Evolutionary conservation across 345 rosid genomes (phyloP).

Genomic region (Physaria fendleri): DNA sequence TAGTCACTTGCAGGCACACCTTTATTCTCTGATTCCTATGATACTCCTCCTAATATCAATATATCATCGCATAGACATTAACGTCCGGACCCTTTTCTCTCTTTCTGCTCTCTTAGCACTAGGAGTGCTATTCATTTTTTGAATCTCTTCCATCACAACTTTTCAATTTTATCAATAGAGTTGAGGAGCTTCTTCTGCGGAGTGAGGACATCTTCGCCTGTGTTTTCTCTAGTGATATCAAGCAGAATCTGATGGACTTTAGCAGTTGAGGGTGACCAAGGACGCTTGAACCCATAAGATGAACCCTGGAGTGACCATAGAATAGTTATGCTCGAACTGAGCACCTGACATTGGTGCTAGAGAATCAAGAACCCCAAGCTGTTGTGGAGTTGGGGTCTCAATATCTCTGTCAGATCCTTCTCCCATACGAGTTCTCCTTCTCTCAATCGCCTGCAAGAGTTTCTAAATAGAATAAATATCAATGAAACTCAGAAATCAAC

Average conservation of each 20-base stretch:
- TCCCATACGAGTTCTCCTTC: slow-evolving; percentile 62
- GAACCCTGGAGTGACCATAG: slow-evolving; percentile 44
- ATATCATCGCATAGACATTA: slow-evolving; percentile 69
- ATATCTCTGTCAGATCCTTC: slow-evolving; percentile 44
- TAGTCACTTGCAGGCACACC: slow-evolving; percentile 25
- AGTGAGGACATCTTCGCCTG: slow-evolving; percentile 49
- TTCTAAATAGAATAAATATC: background rate
- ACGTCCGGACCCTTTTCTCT: slow-evolving; percentile 56
- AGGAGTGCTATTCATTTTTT: slow-evolving; percentile 67
- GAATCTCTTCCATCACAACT: slow-evolving; percentile 76
- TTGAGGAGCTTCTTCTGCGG: slow-evolving; percentile 82
- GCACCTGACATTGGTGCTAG: slow-evolving; percentile 31
- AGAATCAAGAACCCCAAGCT: slow-evolving; percentile 35
- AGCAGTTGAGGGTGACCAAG: slow-evolving; percentile 40
- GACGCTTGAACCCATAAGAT: slow-evolving; percentile 31
- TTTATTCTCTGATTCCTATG: slow-evolving; percentile 11
- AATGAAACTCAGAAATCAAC: background rate
- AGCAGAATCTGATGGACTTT: slow-evolving; percentile 52
- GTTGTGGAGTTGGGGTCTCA: slow-evolving; percentile 40
- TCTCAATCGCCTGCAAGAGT: slow-evolving; percentile 62
- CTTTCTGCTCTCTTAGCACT: slow-evolving; percentile 60
- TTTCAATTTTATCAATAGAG: slow-evolving; percentile 72
- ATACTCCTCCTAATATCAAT: background rate
- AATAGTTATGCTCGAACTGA: slow-evolving; percentile 37
- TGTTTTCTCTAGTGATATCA: slow-evolving; percentile 36